Base-by-base conservation (phyloP, 2,329 filamentous ascomycete species). In the Aspergillus quadricinctus region DNA sequence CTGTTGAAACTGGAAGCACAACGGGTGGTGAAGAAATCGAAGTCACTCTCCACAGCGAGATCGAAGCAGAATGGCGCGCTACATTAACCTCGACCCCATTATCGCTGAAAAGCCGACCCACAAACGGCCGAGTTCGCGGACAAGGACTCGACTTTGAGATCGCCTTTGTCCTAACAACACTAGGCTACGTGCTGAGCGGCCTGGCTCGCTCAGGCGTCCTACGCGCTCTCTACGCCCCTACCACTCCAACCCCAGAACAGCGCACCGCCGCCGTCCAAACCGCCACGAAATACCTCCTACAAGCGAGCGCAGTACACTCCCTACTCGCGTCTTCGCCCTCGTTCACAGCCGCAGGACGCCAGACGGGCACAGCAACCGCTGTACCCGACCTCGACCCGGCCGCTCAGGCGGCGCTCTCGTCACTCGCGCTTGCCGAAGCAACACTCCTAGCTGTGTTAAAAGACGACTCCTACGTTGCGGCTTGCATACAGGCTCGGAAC, bases 401-500 rank as follows among this genome's bases (percentile, higher is more conserved):
- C 3, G 72, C 73, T 8, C 78, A 80, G 60, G 69, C 70, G 0
- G 76, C 76, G 6, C 64, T 80, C 3, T 68, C 76, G 1, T 72
- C 74, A 10, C 80, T 97, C 3, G 86, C 90, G 0, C 80, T 94
- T 31, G 91, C 92, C 1, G 93, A 97, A 74, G 92, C 92, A 0
- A 97, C 92, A 0, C 81, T 97, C 1, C 83, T 97, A 1, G 91
- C 91, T 0, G 91, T 97, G 0, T 73, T 96, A 50, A 97, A 97
- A 66, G 93, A 97, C 69, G 94, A 99, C 67, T 92, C 93, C 0
- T 97, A 97, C 68, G 88, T 93, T 1, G 86, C 88, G 1, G 83
- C 87, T 6, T 88, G 96, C 2, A 86, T 91, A 0, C 90, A 96
- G 66, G 85, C 88, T 55, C 83, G 92, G 49, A 95, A 96, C 69